These are phyloP conservation scores for Sparassis latifolia DNA, from an alignment of 1,284 basidiomycete species.

Conservation along the genomic window DNA sequence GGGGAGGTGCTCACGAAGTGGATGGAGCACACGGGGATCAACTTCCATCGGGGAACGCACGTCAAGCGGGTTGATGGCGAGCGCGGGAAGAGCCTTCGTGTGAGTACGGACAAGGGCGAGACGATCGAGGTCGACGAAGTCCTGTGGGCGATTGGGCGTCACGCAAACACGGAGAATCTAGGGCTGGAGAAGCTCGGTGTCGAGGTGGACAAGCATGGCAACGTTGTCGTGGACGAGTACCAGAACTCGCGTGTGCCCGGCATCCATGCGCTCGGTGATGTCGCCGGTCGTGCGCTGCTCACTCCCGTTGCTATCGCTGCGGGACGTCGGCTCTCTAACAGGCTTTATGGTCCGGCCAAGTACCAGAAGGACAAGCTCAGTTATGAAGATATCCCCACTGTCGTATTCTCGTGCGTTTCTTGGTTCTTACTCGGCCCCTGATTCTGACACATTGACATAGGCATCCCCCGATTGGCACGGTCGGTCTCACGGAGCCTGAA, in stretches of 20 bases:
- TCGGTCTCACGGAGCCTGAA: conserved; percentile 88
- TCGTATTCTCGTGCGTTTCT: conserved; percentile 83
- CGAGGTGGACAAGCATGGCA: conserved; percentile 70
- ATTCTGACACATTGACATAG: conserved; percentile 30
- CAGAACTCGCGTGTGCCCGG: conserved; percentile 76
- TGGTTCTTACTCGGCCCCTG: conserved; percentile 1
- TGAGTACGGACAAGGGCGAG: conserved; percentile 68
- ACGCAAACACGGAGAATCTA: conserved; percentile 73
- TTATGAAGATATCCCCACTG: conserved; percentile 90
- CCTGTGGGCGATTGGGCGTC: conserved; percentile 93
- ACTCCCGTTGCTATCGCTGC: conserved; percentile 99
- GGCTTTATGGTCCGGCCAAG: conserved; percentile 82
- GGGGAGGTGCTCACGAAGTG: conserved; percentile 87
- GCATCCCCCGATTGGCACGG: conserved; percentile 89
- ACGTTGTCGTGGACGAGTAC: conserved; percentile 87
- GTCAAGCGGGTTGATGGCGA: conserved; percentile 75
- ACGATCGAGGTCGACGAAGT: conserved; percentile 82
- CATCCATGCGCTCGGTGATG: conserved; percentile 87
- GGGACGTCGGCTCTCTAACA: conserved; percentile 82
- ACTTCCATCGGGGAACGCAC: conserved; percentile 77
- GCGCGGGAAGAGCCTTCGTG: conserved; percentile 58
- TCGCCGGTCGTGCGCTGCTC: conserved; percentile 85
- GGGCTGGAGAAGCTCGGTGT: conserved; percentile 79
- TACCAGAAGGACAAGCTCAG: conserved; percentile 85
- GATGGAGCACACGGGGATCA: conserved; percentile 91